Base-by-base conservation (phyloP, 495 filamentous ascomycete genomes). In the Aspergillus affinis region DNA sequence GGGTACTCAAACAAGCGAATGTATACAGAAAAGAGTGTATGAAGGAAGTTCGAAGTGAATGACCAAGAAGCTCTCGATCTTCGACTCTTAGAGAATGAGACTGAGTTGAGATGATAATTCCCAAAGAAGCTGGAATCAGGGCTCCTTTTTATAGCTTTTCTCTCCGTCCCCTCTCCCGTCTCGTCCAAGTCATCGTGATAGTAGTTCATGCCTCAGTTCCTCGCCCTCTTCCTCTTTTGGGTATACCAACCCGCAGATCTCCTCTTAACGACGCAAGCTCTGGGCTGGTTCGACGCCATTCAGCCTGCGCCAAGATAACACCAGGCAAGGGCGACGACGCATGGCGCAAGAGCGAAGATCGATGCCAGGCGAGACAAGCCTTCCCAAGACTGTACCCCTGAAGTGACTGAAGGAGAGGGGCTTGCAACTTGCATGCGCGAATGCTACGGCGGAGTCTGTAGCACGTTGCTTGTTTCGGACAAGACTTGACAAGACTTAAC, bases 401-500 rank as follows among this genome's bases (percentile, higher is more conserved):
- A 15, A 15, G 36, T 2, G 36, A 41, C 12, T 7, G 36, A 4
- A 15, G 13, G 4, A 10, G 12, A 10, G 36, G 36, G 10, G 10
- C 36, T 41, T 41, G 36, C 36, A 41, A 17, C 12, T 41, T 17
- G 36, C 36, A 41, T 41, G 36, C n/a, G n/a, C 21, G 50, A 32
- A 55, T 55, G 52, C 32, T 55, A 55, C 52, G 7, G 52, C 29
- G 17, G 23, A 52, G 50, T 29, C 21, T 10, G 17, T n/a, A 52
- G 36, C 36, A 41, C 5, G 36, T 56, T 52, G 59, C 59, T 61
- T 61, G 59, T 56, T 58, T 41, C 20, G 57, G 46, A 36, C 46
- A 54, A 60, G 54, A 41, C 36, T 65, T 54, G 49, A n/a, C 23
- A 18, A 60, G 54, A 41, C 36, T 65, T 54, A 29, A n/a, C 23